These are phyloP conservation scores for Whalleya microplaca DNA, from an alignment of 2,329 filamentous ascomycete species.

Conservation along the genomic window DNA sequence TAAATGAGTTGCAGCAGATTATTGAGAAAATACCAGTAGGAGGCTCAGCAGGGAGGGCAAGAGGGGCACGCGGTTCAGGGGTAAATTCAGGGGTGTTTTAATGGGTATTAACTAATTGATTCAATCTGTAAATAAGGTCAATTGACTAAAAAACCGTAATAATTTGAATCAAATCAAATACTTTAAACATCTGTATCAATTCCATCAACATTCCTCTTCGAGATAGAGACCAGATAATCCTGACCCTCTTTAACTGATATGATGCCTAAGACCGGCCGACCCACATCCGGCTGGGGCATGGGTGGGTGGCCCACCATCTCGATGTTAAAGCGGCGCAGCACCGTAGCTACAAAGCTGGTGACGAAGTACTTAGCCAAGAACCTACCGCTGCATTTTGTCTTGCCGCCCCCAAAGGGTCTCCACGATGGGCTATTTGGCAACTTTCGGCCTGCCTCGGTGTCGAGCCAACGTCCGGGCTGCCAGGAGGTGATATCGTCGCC, in stretches of 20 bases:
- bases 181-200: too few species aligned
- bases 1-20: too few species aligned
- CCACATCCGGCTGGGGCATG: slow-evolving; percentile 10
- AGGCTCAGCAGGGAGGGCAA: too few species aligned
- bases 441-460: neutral
- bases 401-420: slow-evolving; percentile 36
- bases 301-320: slow-evolving; percentile 7
- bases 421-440: slow-evolving; percentile 21
- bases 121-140: too few species aligned
- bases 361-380: slow-evolving; percentile 22
- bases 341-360: slow-evolving; percentile 26
- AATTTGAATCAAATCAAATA: too few species aligned
- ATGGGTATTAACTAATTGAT: too few species aligned
- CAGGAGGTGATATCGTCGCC: slow-evolving; percentile 14
- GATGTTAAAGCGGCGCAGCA: slow-evolving; percentile 27
- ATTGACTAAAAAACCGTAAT: too few species aligned
- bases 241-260: slow-evolving; percentile 17
- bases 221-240: slow-evolving; percentile 6
- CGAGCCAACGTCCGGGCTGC: slow-evolving; percentile 12
- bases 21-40: too few species aligned
- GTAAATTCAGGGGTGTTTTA: too few species aligned
- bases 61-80: too few species aligned
- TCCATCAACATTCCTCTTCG: too few species aligned
- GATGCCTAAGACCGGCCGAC: slow-evolving; percentile 20
- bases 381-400: slow-evolving; percentile 33